phyloP scores from a whole-genome alignment of 345 rosid species.

The Gossypium mustelinum region DNA sequence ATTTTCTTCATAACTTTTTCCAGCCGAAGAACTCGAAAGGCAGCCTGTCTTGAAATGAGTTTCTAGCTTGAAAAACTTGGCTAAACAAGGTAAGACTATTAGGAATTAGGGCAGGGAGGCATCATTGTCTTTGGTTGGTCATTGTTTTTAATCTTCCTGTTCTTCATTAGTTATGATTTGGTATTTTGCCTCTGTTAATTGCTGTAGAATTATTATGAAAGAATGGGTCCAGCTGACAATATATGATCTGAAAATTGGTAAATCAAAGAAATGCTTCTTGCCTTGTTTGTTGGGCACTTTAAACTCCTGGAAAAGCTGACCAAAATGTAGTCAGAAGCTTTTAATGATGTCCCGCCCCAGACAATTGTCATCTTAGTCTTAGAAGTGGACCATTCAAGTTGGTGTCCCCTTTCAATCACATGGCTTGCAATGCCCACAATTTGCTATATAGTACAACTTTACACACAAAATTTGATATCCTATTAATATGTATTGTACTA shows the following conservation, averaged over 20 bases:
- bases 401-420: not conserved
- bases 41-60: conserved; percentile 15
- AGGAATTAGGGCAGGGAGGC: not conserved
- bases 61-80: not conserved
- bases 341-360: conserved; percentile 8
- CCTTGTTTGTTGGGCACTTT: not conserved
- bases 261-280: not conserved
- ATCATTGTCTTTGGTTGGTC: not conserved
- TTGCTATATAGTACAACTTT: not conserved
- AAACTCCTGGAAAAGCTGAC: not conserved
- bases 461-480: too few species aligned
- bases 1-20: not conserved
- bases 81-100: not conserved
- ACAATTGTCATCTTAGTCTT: not conserved
- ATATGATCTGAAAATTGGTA: not conserved
- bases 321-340: not conserved
- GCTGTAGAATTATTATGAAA: not conserved
- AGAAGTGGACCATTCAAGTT: too few species aligned
- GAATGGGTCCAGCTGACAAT: not conserved
- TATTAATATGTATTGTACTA: too few species aligned
- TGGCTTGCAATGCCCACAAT: not conserved
- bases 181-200: too few species aligned
- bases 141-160: not conserved
- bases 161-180: not conserved
- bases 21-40: conserved; percentile 3